A percentile compares a stretch with the other conserved stretches of the same genome.
phyloP scores from a whole-genome alignment of 129 eudicot genomes.

The Ambrosia artemisiifolia region DNA sequence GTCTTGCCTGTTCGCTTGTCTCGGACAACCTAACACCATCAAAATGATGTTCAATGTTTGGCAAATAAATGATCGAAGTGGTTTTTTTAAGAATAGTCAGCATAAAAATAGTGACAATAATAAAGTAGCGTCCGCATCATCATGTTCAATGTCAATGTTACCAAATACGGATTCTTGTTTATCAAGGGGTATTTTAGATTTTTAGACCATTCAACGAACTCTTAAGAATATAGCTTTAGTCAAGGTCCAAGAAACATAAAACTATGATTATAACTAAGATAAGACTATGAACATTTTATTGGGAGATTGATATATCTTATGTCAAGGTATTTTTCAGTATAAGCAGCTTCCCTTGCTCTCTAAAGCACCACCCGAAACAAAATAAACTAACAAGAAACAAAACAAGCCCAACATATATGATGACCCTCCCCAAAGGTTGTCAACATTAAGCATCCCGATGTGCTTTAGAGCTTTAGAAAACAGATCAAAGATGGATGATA shows the following conservation, averaged over 20 bases:
- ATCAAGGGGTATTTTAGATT: neutral
- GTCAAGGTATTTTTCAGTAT: neutral
- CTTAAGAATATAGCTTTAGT: neutral
- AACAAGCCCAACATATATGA: neutral
- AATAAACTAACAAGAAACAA: neutral
- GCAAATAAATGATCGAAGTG: neutral
- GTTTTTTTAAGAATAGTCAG: too few species aligned
- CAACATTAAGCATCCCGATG: too few species aligned
- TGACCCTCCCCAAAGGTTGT: neutral
- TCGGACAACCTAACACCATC: constrained; percentile 65
- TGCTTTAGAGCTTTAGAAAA: neutral
- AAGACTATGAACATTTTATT: neutral
- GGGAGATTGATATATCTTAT: neutral
- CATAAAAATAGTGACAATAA: too few species aligned
- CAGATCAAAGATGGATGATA: neutral
- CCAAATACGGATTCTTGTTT: neutral
- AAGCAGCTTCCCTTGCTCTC: neutral
- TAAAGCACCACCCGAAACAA: neutral
- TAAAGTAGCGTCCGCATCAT: too few species aligned
- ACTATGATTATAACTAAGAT: neutral
- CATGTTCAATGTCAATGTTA: neutral
- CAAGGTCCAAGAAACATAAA: neutral
- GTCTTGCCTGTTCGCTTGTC: constrained; percentile 98
- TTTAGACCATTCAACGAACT: neutral
- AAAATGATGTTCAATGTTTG: neutral